Conservation (phyloP, 768 basidiomycete species). For the Leccinum fibrillosum region DNA sequence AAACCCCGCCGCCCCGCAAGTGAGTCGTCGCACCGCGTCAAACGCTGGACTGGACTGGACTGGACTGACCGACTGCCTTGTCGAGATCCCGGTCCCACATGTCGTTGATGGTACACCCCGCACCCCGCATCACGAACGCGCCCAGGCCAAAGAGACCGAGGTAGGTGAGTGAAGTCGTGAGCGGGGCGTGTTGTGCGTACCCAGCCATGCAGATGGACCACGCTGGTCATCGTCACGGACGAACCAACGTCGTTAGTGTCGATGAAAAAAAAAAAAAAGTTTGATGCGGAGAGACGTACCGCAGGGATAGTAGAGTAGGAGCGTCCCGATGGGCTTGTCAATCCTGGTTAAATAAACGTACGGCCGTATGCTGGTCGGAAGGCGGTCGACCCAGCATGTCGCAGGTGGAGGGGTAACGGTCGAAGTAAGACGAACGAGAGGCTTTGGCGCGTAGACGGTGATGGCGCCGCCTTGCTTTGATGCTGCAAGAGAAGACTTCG, state of each 20-base stretch:
- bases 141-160: slow-evolving; percentile 83
- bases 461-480: background rate
- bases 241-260: background rate
- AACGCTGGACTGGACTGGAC: background rate
- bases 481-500: background rate
- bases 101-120: slow-evolving; percentile 98
- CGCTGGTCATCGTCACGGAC: slow-evolving; percentile 46
- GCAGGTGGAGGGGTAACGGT: slow-evolving; percentile 17
- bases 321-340: slow-evolving; percentile 95
- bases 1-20: no score
- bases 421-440: slow-evolving; percentile 16
- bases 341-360: slow-evolving; percentile 85
- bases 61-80: slow-evolving; percentile 73
- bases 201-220: slow-evolving; percentile 99
- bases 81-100: slow-evolving; percentile 97
- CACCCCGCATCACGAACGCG: slow-evolving; percentile 93
- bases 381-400: slow-evolving; percentile 61
- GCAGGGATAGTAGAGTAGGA: slow-evolving; percentile 92
- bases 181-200: slow-evolving; percentile 69
- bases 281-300: slow-evolving; percentile 47
- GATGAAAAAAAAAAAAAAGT: background rate
- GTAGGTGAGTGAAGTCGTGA: slow-evolving; percentile 69
- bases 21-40: background rate
- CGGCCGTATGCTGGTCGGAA: slow-evolving; percentile 61
- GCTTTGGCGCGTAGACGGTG: background rate